Conservation (phyloP, 208 protist species). For the Borovskyia barvae region DNA sequence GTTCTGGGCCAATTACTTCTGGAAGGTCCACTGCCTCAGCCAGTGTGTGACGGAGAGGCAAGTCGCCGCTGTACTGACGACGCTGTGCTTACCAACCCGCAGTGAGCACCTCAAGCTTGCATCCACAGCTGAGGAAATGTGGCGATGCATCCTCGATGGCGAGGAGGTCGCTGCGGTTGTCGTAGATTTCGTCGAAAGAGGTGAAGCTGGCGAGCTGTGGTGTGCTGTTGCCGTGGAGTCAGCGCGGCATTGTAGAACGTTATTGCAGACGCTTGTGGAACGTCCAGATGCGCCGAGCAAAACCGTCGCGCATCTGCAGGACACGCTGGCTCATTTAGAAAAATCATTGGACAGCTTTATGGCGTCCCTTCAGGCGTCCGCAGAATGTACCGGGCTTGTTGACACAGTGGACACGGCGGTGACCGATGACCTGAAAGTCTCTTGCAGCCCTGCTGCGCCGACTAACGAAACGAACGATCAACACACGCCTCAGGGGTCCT, state of each 20-base stretch:
- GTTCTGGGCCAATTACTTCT: slow-evolving; percentile 88
- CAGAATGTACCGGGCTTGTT: no score
- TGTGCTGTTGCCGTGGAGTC: slow-evolving; percentile 19
- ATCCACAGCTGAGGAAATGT: slow-evolving; percentile 23
- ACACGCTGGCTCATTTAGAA: no score
- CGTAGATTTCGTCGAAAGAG: slow-evolving; percentile 35
- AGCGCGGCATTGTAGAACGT: slow-evolving; percentile 16
- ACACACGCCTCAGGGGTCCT: no score
- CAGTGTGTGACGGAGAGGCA: slow-evolving; percentile 60
- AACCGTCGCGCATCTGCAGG: no score
- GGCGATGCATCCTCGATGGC: slow-evolving; percentile 29
- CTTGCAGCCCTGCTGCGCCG: no score
- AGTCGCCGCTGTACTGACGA: slow-evolving; percentile 49
- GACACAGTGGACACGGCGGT: no score
- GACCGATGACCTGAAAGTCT: no score
- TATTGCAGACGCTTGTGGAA: background rate
- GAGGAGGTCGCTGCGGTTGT: slow-evolving; percentile 54
- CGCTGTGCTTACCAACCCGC: slow-evolving; percentile 54
- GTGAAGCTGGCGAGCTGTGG: slow-evolving; percentile 24
- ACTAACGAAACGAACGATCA: no score
- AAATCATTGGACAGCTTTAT: no score
- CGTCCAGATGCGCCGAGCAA: slow-evolving; percentile 7
- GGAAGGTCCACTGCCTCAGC: slow-evolving; percentile 70
- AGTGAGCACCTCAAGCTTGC: background rate
- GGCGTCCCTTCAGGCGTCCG: no score